These are phyloP conservation scores for Chaetoceros tenuissimus DNA, from an alignment of 108 stramenopile genomes.

Conservation along the genomic window DNA sequence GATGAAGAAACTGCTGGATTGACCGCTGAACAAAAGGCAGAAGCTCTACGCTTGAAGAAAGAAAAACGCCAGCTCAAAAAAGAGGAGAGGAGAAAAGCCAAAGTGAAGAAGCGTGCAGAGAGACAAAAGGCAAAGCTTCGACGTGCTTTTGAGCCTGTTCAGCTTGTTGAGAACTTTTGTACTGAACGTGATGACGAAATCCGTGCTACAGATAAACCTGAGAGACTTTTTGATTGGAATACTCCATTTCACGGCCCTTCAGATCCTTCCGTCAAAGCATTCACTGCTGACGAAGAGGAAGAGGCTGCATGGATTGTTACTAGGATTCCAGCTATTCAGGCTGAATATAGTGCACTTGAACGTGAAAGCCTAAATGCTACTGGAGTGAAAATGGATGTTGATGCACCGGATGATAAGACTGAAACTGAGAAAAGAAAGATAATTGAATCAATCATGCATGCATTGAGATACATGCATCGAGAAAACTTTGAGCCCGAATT, in stretches of 20 bases:
- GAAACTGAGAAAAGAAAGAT: slow-evolving; percentile 42
- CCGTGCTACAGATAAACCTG: slow-evolving; percentile 58
- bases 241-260: slow-evolving; percentile 29
- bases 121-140: slow-evolving; percentile 70
- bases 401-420: slow-evolving; percentile 22
- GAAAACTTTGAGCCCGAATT: slow-evolving; percentile 80
- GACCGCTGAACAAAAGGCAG: slow-evolving; percentile 48
- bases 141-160: slow-evolving; percentile 80
- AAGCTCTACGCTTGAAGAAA: slow-evolving; percentile 64
- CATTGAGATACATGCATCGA: slow-evolving; percentile 60
- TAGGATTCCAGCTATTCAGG: slow-evolving; percentile 58
- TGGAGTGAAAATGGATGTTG: slow-evolving; percentile 18
- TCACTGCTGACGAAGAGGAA: slow-evolving; percentile 61
- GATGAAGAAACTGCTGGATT: slow-evolving; percentile 28
- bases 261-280: slow-evolving; percentile 21
- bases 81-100: slow-evolving; percentile 43
- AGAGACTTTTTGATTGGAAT: slow-evolving; percentile 79
- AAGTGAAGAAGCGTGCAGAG: slow-evolving; percentile 34
- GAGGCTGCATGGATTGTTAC: slow-evolving; percentile 75
- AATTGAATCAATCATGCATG: slow-evolving; percentile 52
- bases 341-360: slow-evolving; percentile 36
- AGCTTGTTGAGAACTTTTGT: slow-evolving; percentile 85
- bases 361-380: slow-evolving; percentile 5
- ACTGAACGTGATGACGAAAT: slow-evolving; percentile 86
- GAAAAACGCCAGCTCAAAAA: slow-evolving; percentile 56